phyloP scores from a whole-genome alignment of 202 grass and related monocot species.

The Digitaria exilis region DNA sequence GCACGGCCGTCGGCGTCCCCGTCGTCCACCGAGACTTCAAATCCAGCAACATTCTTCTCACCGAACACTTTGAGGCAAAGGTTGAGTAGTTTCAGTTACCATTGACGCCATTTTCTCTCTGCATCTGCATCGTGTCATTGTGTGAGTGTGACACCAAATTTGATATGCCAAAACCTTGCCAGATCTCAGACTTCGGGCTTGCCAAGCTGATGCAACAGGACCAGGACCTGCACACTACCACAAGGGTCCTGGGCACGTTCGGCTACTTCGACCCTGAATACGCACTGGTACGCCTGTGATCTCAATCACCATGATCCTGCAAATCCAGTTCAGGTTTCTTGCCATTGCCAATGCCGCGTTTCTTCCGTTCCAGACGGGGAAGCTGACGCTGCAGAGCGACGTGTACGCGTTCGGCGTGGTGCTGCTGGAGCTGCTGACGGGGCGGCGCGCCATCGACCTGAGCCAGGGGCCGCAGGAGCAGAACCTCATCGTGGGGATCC shows the following conservation, averaged over 20 bases:
- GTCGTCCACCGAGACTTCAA: slow-evolving; percentile 99
- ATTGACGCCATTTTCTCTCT: not conserved
- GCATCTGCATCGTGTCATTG: too few relatives aligned
- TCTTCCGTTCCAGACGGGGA: slow-evolving; percentile 67
- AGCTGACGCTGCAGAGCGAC: slow-evolving; percentile 94
- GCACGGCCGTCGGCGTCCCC: slow-evolving; percentile 77
- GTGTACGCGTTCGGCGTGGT: slow-evolving; percentile 98
- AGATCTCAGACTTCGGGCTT: slow-evolving; percentile 96
- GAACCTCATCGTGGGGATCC: slow-evolving; percentile 88
- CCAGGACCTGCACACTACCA: slow-evolving; percentile 75
- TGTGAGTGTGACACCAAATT: too few relatives aligned
- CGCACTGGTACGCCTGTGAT: slow-evolving; percentile 55
- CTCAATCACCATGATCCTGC: not conserved
- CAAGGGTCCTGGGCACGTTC: slow-evolving; percentile 90
- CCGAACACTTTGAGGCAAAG: slow-evolving; percentile 78
- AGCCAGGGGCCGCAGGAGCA: slow-evolving; percentile 80
- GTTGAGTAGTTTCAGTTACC: slow-evolving; percentile 31
- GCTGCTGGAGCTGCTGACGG: slow-evolving; percentile 91
- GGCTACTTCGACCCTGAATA: slow-evolving; percentile 99
- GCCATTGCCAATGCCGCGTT: not conserved
- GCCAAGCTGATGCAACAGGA: slow-evolving; percentile 95
- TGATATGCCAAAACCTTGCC: not conserved
- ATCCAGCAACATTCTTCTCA: slow-evolving; percentile 94
- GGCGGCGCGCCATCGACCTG: slow-evolving; percentile 88
- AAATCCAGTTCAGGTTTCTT: not conserved